Evolutionary conservation across 2,329 filamentous ascomycete genomes (phyloP).

Genomic region (Fusarium goolgardi): DNA sequence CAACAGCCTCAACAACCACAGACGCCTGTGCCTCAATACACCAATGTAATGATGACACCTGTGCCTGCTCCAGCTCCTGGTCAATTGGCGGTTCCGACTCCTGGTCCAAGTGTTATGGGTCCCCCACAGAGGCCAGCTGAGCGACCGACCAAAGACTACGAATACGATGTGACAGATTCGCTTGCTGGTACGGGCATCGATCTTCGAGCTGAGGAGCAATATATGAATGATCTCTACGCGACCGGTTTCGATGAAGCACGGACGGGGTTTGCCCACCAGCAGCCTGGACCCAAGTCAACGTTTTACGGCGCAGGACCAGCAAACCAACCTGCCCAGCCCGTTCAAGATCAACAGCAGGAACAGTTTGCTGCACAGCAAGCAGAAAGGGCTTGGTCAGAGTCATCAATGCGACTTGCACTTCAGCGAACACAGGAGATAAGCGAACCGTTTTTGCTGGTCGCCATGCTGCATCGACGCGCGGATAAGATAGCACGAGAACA

Average conservation of each 20-base stretch:
- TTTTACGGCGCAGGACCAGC: conserved; percentile 75
- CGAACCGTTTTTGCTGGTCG: conserved; percentile 77
- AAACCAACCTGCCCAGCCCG: conserved; percentile 68
- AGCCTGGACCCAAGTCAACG: conserved; percentile 64
- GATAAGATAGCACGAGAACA: conserved; percentile 69
- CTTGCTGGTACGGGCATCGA: conserved; percentile 88
- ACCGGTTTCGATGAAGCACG: conserved; percentile 62
- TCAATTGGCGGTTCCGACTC: conserved; percentile 42
- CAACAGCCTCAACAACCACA: conserved; percentile 48
- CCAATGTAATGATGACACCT: conserved; percentile 41
- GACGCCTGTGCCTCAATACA: conserved; percentile 45
- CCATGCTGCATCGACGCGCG: conserved; percentile 68
- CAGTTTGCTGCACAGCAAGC: conserved; percentile 74
- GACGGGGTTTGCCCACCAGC: conserved; percentile 63
- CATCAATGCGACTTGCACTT: conserved; percentile 70
- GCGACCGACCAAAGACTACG: conserved; percentile 69
- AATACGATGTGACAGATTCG: conserved; percentile 85
- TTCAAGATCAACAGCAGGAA: conserved; percentile 64
- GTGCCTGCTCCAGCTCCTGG: conserved; percentile 44
- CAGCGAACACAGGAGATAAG: conserved; percentile 75
- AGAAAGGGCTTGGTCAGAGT: conserved; percentile 73
- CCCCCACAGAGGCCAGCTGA: conserved; percentile 72
- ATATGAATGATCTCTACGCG: conserved; percentile 75
- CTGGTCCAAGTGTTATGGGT: conserved; percentile 59
- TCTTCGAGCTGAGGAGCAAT: conserved; percentile 86